These are phyloP conservation scores for Fusarium sp. DNA, from an alignment of 2,329 filamentous ascomycete genomes.

Conservation along the genomic window DNA sequence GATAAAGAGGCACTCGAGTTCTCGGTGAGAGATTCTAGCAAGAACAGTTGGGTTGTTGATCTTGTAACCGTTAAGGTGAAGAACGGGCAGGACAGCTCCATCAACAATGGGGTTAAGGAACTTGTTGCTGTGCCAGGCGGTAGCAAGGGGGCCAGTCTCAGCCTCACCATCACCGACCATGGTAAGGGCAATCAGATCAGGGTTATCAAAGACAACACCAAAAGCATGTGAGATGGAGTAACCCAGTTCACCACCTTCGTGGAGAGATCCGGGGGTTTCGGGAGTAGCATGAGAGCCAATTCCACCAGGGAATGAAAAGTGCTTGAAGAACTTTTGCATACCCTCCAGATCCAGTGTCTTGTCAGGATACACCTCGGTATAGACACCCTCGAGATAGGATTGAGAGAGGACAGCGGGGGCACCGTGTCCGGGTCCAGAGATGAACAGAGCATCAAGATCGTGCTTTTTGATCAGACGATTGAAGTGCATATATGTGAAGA, in stretches of 20 bases:
- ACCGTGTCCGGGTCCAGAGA: conserved; percentile 83
- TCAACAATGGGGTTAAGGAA: conserved; percentile 84
- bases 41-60: conserved; percentile 84
- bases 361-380: conserved; percentile 81
- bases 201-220: conserved; percentile 80
- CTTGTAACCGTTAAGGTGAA: conserved; percentile 87
- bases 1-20: conserved; percentile 75
- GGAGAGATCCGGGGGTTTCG: conserved; percentile 81
- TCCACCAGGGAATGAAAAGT: conserved; percentile 84
- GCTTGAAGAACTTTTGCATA: conserved; percentile 82
- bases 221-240: conserved; percentile 85
- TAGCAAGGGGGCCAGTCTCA: conserved; percentile 84
- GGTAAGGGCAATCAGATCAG: conserved; percentile 78
- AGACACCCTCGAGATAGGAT: conserved; percentile 81
- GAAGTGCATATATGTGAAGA: conserved; percentile 86
- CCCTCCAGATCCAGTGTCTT: conserved; percentile 77
- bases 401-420: conserved; percentile 82
- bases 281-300: conserved; percentile 83
- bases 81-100: conserved; percentile 80
- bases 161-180: conserved; percentile 86
- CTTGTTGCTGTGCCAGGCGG: conserved; percentile 85
- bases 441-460: conserved; percentile 77
- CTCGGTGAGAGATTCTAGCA: conserved; percentile 78
- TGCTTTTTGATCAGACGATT: conserved; percentile 87
- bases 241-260: conserved; percentile 85